Evolutionary conservation across 2,329 filamentous ascomycete genomes (phyloP), one percentile per base, ranked within the genome.

Genomic region (Phialophora chinensis): DNA sequence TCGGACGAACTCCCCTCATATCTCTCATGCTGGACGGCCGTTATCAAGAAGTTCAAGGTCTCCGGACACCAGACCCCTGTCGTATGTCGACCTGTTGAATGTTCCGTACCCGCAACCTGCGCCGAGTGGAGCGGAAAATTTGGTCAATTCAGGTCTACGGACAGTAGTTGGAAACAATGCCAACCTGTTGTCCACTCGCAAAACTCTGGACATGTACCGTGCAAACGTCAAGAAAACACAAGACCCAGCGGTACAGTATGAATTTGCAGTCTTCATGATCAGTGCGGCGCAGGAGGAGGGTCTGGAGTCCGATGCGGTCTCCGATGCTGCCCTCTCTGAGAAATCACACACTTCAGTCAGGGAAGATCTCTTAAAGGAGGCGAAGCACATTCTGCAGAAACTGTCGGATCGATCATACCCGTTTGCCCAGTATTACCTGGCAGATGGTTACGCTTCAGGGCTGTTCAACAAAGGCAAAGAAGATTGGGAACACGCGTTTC

Each of bases 161-260:
- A 88, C 85, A 63, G 89, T 87, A 17, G 89, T 99, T 27, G 95
- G 95, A 53, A 90, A 88, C 75, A 96, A 96, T 80, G 94, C 94
- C 3, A 97, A 93, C 23, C 84, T 99, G 12, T 86, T 99, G 33
- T 93, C 92, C 74, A 90, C 92, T 38, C 91, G 94, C 75, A 93
- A 98, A 80, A 99, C 95, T 1, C 86, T 99, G 57, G 93, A 98
- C 63, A 97, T 98, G 94, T 99, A 99, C 78, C 87, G 94, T 53
- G 90, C 90, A 63, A 99, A 98, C 75, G 92, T 97, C 66, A 98
- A 97, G 82, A 99, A 99, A 82, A 96, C 95, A 2, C 95, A 91
- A 69, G 93, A 97, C 77, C 85, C 90, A 17, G 89, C 91, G 3
- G 91, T 96, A 38, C 93, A 97, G 78, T 98, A 98, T 78, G 95